phyloP scores from a whole-genome alignment of 2,329 filamentous ascomycete species.

The Claviceps arundinis region DNA sequence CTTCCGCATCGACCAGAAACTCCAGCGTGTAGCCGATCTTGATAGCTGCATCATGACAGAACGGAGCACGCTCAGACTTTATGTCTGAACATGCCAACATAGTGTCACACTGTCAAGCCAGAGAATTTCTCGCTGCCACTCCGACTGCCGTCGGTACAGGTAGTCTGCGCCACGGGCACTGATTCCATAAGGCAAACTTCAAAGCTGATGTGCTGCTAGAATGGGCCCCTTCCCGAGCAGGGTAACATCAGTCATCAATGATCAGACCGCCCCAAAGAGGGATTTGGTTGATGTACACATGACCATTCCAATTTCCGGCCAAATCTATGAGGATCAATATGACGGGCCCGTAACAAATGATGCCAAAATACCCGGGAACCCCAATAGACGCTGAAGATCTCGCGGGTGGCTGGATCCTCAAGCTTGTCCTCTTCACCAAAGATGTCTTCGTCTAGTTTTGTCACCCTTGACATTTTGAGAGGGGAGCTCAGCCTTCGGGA shows the following conservation, averaged over 20 bases:
- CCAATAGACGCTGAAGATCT: conserved; percentile 1
- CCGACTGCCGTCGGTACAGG: not conserved
- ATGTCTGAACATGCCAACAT: conserved; percentile 7
- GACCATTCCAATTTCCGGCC: not conserved
- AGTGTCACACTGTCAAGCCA: conserved; percentile 9
- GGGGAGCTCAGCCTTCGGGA: no score
- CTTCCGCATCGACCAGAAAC: conserved; percentile 2
- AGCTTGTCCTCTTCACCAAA: not conserved
- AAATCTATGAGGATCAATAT: not conserved
- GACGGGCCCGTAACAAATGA: not conserved
- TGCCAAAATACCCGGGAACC: not conserved
- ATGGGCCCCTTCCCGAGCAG: not conserved
- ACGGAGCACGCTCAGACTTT: not conserved
- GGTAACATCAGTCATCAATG: not conserved
- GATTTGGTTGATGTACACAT: not conserved
- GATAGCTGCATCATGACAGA: not conserved
- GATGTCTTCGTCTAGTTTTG: not conserved
- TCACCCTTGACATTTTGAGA: fast-evolving
- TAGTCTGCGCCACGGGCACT: conserved; percentile 1
- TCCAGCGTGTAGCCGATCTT: not conserved
- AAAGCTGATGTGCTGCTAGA: not conserved
- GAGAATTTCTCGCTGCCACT: conserved; percentile 7
- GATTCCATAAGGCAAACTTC: conserved; percentile 6
- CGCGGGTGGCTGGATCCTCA: not conserved
- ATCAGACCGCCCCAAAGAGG: not conserved